Evolutionary conservation across 2,329 filamentous ascomycete species (phyloP).

Genomic region (Cytospora chrysosperma): DNA sequence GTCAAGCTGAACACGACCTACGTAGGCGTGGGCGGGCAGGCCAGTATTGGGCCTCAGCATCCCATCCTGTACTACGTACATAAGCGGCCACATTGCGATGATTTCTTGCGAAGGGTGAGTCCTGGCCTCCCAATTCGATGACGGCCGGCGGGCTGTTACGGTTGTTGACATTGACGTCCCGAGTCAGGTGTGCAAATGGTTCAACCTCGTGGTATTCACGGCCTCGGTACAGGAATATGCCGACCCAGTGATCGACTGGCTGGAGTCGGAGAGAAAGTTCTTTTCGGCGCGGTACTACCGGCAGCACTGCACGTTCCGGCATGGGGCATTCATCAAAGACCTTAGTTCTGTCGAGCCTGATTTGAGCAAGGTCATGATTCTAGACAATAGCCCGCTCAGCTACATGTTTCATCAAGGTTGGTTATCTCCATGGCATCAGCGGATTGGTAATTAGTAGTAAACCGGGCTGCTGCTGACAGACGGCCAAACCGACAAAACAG

Average conservation of each 20-base stretch:
- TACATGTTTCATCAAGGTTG: constrained; percentile 98
- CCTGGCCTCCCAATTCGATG: neutral
- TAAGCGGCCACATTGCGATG: constrained; percentile 94
- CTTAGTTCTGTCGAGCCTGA: constrained; percentile 94
- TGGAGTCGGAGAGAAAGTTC: constrained; percentile 94
- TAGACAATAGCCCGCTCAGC: constrained; percentile 97
- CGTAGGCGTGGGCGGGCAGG: constrained; percentile 65
- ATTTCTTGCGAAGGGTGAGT: constrained; percentile 80
- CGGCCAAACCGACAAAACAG: constrained; percentile 45
- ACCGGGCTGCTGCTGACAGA: constrained; percentile 23
- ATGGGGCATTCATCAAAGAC: constrained; percentile 98
- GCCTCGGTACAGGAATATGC: constrained; percentile 98
- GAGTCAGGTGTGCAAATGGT: constrained; percentile 85
- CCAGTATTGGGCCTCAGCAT: constrained; percentile 77
- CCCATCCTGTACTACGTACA: constrained; percentile 99
- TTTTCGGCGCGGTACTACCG: constrained; percentile 93
- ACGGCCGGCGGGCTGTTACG: neutral
- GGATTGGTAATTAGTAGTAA: no score
- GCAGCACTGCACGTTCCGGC: constrained; percentile 93
- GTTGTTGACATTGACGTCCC: constrained; percentile 1
- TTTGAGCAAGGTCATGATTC: constrained; percentile 95
- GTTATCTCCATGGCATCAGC: constrained; percentile 29
- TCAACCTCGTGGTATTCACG: constrained; percentile 94
- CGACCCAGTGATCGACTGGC: constrained; percentile 97
- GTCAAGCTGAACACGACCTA: constrained; percentile 78